Percentiles rank a stretch among this genome's conserved stretches.
Evolutionary conservation across 2,329 filamentous ascomycete genomes (phyloP).

Genomic region (Cercospora beticola): DNA sequence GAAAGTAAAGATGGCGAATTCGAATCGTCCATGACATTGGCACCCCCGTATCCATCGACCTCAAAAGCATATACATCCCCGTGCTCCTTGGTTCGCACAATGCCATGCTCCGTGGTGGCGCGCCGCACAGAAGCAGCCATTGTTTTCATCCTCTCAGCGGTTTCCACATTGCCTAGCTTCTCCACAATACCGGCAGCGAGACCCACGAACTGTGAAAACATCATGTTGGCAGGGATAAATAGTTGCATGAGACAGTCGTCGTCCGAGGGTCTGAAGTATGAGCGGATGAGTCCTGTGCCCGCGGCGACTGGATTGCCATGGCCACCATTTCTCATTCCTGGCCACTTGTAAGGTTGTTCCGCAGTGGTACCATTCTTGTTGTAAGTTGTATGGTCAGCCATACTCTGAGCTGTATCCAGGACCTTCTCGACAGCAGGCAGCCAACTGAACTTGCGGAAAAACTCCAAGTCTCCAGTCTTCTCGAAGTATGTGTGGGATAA

Average conservation of each 20-base stretch:
- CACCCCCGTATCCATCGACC: slow-evolving; percentile 45
- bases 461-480: slow-evolving; percentile 38
- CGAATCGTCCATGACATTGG: slow-evolving; percentile 67
- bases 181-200: slow-evolving; percentile 48
- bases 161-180: slow-evolving; percentile 28
- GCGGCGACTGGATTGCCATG: slow-evolving; percentile 49
- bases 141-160: slow-evolving; percentile 17
- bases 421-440: slow-evolving; percentile 17
- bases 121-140: slow-evolving; percentile 12
- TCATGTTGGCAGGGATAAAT: slow-evolving; percentile 60
- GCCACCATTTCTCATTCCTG: slow-evolving; percentile 38
- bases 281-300: slow-evolving; percentile 49
- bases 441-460: slow-evolving; percentile 24
- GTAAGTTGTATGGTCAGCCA: slow-evolving; percentile 20
- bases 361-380: slow-evolving; percentile 17
- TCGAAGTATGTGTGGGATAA: slow-evolving; percentile 49
- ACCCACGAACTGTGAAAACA: slow-evolving; percentile 65
- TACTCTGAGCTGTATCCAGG: slow-evolving; percentile 18
- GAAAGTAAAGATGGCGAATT: slow-evolving; percentile 65
- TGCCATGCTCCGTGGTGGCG: slow-evolving; percentile 36
- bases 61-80: slow-evolving; percentile 49
- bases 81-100: slow-evolving; percentile 39
- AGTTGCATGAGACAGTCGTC: slow-evolving; percentile 50
- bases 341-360: slow-evolving; percentile 14
- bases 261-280: slow-evolving; percentile 50